Evolutionary conservation across 176 grass and related monocot genomes (phyloP), one percentile per base, ranked within the genome.

Genomic region (Zoysia pacifica): DNA sequence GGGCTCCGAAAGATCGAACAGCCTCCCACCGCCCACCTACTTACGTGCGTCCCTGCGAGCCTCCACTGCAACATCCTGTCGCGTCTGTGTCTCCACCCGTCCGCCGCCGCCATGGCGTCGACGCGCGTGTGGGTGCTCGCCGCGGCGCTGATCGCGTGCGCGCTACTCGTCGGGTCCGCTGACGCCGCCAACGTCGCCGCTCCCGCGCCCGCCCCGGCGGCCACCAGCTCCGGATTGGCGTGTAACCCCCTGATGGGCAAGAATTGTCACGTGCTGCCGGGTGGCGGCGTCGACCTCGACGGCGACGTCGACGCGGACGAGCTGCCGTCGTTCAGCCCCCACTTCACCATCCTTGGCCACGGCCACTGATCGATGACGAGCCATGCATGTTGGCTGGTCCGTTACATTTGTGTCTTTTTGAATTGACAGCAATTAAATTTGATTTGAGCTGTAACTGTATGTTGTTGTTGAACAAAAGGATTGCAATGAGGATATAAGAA

Each of bases 321-420:
- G 62, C 60, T 91, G 75, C 84, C 87, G 7, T 9, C 18, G 56
- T 86, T 84, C 69, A 58, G 68, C 3, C 20, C 70, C 13, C 79
- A 86, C 68, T 6, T 76, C 67, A 48, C 62, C 42, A 51, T 91
- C 78, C 80, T 91, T 51, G 89, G 89, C 60, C 89, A 91, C 45
- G 37, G 16, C 18, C 11, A 79, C 16, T 67, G 63, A 75, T 65
- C 28, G 28, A 28, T 28, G 28, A 28, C 28, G 48, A 74, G 28
- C 28, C 28, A 28, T 28, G 28, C 28, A 28, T 28, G 28, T 28
- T 28, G 28, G 28, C 41, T 20, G 54, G 0, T 47, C 18, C 43
- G 19, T 48, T n/a, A 0, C 1, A 16, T 44, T 2, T 62, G 9
- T 54, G 19, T 28, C 56, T 62, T 61, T 12, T 36, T 62, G 20